Percentiles rank a stretch among this genome's conserved stretches.
These are phyloP conservation scores for Cladosporium velox DNA, from an alignment of 2,329 filamentous ascomycete genomes.

Conservation along the genomic window DNA sequence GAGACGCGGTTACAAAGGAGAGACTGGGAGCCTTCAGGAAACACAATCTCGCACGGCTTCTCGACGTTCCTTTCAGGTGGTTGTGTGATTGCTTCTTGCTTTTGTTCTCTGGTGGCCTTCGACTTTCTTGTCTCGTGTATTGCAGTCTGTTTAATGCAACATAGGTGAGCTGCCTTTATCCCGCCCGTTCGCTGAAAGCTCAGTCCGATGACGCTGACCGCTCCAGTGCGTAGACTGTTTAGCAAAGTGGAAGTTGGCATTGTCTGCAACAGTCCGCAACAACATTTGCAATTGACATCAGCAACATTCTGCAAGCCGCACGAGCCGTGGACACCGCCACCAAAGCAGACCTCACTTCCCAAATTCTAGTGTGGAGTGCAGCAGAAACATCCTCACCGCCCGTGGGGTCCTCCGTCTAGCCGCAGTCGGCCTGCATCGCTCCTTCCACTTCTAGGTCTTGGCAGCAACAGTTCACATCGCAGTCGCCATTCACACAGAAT, in stretches of 20 bases:
- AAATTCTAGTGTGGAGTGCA: background rate
- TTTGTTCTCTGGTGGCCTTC: background rate
- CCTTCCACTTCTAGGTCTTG: slow-evolving; percentile 1
- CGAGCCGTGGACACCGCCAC: background rate
- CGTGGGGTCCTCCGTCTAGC: background rate
- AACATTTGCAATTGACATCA: background rate
- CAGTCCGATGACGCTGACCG: slow-evolving; percentile 2
- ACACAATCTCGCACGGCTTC: background rate
- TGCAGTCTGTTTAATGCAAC: background rate
- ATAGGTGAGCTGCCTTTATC: background rate
- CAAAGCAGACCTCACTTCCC: slow-evolving; percentile 11
- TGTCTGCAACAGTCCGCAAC: slow-evolving; percentile 3
- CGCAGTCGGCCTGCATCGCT: background rate
- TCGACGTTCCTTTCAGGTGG: slow-evolving; percentile 1
- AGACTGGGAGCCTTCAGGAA: background rate
- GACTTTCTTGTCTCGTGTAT: background rate
- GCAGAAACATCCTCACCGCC: slow-evolving; percentile 1
- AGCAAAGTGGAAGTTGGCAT: background rate
- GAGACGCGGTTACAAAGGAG: slow-evolving; percentile 3
- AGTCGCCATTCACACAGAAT: background rate
- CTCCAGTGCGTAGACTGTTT: background rate
- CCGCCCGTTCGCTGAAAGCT: background rate
- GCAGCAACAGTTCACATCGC: background rate
- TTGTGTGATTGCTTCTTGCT: background rate
- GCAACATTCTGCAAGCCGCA: background rate